A percentile compares a stretch with the other conserved stretches of the same genome.
phyloP scores from a whole-genome alignment of 306 rosid species.

The Amphicarpaea edgeworthii region DNA sequence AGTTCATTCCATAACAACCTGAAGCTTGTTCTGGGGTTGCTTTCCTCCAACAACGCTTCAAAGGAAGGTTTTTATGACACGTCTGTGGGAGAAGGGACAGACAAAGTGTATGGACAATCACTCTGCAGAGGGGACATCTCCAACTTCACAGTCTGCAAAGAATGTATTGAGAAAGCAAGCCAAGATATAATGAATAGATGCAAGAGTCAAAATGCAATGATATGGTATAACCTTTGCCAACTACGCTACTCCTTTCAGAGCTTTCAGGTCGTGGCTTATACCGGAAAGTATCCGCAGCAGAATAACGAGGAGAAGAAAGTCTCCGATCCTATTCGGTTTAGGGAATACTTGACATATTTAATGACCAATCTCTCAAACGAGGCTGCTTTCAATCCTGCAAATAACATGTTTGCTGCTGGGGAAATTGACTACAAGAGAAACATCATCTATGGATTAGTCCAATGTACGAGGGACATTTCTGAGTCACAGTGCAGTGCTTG shows the following conservation, averaged over 20 bases:
- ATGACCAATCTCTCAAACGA: constrained; percentile 44
- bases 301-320: constrained; percentile 42
- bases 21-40: constrained; percentile 45
- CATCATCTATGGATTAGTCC: constrained; percentile 65
- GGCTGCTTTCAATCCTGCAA: constrained; percentile 43
- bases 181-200: constrained; percentile 52
- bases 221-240: constrained; percentile 75
- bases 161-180: constrained; percentile 60
- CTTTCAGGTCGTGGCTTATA: constrained; percentile 44
- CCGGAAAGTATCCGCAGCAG: constrained; percentile 51
- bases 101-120: constrained; percentile 66
- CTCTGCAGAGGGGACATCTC: constrained; percentile 70
- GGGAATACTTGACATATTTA: constrained; percentile 25
- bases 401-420: constrained; percentile 62
- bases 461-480: constrained; percentile 60
- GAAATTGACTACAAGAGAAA: constrained; percentile 21
- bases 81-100: constrained; percentile 20
- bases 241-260: constrained; percentile 58
- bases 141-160: constrained; percentile 52
- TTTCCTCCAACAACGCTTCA: constrained; percentile 55
- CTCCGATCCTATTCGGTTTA: constrained; percentile 36
- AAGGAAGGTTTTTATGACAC: constrained; percentile 47
- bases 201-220: constrained; percentile 51
- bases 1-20: constrained; percentile 55
- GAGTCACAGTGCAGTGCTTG: constrained; percentile 42